Evolutionary conservation across 1,284 basidiomycete genomes (phyloP).

Genomic region (Apiotrichum akiyoshidainum): DNA sequence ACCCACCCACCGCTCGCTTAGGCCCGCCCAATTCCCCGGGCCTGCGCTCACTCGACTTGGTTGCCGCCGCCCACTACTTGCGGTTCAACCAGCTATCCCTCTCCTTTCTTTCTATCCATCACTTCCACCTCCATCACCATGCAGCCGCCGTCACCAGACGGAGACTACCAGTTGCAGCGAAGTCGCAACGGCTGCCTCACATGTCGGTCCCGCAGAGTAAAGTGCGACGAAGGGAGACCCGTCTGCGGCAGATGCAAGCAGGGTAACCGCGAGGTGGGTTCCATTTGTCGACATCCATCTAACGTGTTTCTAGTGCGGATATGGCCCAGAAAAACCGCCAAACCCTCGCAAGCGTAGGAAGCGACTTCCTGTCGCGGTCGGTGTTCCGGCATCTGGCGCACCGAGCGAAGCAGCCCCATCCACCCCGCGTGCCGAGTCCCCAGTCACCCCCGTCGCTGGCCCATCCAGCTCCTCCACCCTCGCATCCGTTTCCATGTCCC

Average conservation of each 20-base stretch:
- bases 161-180: slow-evolving; percentile 18
- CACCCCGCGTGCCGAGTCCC: neutral
- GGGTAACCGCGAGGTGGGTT: slow-evolving; percentile 31
- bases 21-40: no score
- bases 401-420: neutral
- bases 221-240: slow-evolving; percentile 40
- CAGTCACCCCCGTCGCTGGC: neutral
- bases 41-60: no score
- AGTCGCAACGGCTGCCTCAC: slow-evolving; percentile 39
- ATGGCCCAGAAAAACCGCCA: slow-evolving; percentile 19
- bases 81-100: neutral
- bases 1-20: no score
- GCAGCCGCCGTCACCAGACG: neutral
- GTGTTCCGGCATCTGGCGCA: neutral
- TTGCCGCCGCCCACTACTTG: no score
- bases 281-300: neutral
- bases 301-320: slow-evolving; percentile 13
- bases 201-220: slow-evolving; percentile 41
- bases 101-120: neutral
- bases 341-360: slow-evolving; percentile 19
- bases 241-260: slow-evolving; percentile 26
- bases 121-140: neutral
- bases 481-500: neutral
- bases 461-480: neutral
- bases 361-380: neutral